Conservation (phyloP, 2,329 filamentous ascomycete genomes). For the Pseudogymnoascus sp. region DNA sequence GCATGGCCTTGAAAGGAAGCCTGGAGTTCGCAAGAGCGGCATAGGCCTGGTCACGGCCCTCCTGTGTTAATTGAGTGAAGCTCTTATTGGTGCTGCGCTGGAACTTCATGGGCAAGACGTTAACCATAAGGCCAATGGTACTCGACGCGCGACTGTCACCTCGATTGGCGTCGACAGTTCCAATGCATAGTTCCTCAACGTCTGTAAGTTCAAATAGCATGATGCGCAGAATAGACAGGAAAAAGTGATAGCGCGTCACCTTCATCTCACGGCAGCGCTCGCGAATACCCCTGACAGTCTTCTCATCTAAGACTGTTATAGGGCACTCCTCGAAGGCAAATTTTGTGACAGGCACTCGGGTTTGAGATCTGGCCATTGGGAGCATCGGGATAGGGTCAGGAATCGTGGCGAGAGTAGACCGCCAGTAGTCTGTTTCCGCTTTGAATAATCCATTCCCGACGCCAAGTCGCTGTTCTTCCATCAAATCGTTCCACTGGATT, state of each 20-base stretch:
- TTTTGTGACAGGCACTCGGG: neutral
- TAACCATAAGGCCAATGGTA: conserved; percentile 33
- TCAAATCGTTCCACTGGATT: neutral
- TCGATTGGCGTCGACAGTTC: conserved; percentile 40
- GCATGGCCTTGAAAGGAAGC: conserved; percentile 20
- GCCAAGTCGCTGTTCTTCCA: neutral
- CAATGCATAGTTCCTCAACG: conserved; percentile 38
- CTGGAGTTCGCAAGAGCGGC: neutral
- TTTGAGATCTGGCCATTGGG: neutral
- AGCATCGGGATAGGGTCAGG: neutral
- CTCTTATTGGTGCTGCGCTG: too few species aligned
- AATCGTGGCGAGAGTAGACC: neutral
- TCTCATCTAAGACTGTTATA: neutral
- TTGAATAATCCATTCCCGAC: neutral
- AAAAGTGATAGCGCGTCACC: conserved; percentile 40
- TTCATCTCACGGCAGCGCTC: conserved; percentile 20
- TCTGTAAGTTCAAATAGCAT: conserved; percentile 32
- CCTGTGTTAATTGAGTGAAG: too few species aligned
- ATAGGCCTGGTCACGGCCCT: too few species aligned
- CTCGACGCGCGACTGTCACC: conserved; percentile 26
- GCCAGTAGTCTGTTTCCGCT: neutral
- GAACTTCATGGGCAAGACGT: too few species aligned
- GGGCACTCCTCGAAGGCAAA: too few species aligned
- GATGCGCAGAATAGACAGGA: conserved; percentile 36
- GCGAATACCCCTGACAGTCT: conserved; percentile 20